Percentiles rank a stretch among this genome's conserved stretches.
Evolutionary conservation across 2,329 filamentous ascomycete genomes (phyloP).

Genomic region (Colletotrichum liaoningense): DNA sequence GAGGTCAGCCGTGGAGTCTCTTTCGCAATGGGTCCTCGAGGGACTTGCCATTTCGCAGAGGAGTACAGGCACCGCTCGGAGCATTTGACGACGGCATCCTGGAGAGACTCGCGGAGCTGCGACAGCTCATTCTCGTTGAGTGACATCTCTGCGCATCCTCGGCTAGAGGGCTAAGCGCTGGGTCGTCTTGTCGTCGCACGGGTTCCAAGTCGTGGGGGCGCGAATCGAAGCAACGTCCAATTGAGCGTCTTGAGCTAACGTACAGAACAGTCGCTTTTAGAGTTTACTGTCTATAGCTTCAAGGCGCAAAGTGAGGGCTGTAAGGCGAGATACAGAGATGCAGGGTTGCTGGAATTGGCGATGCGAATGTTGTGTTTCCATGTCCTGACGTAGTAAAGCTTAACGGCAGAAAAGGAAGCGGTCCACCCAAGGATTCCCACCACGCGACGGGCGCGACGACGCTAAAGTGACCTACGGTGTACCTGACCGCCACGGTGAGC

Average conservation of each 20-base stretch:
- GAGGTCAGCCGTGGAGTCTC: slow-evolving; percentile 29
- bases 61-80: slow-evolving; percentile 96
- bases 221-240: not conserved
- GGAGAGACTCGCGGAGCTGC: slow-evolving; percentile 79
- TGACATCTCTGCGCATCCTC: slow-evolving; percentile 54
- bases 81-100: slow-evolving; percentile 89
- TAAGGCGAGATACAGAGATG: not conserved
- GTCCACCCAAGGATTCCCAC: slow-evolving; percentile 1
- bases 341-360: slow-evolving; percentile 4
- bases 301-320: not conserved
- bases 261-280: not conserved
- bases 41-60: slow-evolving; percentile 88
- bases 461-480: not conserved
- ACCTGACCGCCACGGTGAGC: slow-evolving; percentile 2
- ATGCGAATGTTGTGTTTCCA: slow-evolving; percentile 33
- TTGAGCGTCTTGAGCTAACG: not conserved
- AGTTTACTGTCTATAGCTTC: not conserved
- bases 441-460: slow-evolving; percentile 14
- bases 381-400: slow-evolving; percentile 34
- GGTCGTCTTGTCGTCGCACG: not conserved
- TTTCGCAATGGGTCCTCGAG: not conserved
- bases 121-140: slow-evolving; percentile 67
- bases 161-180: not conserved
- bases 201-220: not conserved
- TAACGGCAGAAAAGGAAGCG: slow-evolving; percentile 26